Conservation (phyloP, 1,284 basidiomycete genomes). For the Ustilago sp. region DNA sequence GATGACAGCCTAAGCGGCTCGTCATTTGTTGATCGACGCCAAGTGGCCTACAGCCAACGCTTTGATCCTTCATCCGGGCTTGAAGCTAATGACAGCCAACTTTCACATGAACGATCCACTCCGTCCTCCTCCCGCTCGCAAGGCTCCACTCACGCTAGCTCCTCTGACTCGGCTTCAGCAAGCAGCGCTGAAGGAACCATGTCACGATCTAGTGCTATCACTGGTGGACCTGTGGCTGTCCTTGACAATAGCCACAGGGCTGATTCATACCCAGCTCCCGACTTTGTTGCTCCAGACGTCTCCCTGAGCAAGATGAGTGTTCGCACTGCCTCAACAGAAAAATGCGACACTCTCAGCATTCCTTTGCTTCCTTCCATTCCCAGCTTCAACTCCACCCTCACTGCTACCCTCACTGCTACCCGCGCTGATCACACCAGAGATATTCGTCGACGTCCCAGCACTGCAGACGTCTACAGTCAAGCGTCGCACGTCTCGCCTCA, state of each 20-base stretch:
- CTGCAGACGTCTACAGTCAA: constrained; percentile 46
- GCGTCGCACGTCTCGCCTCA: constrained; percentile 15
- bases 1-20: not conserved
- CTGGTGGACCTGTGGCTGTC: constrained; percentile 6
- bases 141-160: constrained; percentile 27
- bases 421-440: not conserved
- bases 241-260: not conserved
- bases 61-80: constrained; percentile 17
- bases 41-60: not conserved
- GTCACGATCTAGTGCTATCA: not conserved
- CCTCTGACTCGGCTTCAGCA: constrained; percentile 26
- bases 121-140: constrained; percentile 37
- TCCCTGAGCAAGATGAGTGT: not conserved
- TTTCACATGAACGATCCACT: constrained; percentile 37
- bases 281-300: not conserved
- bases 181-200: constrained; percentile 18
- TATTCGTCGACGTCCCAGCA: constrained; percentile 37
- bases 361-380: constrained; percentile 33
- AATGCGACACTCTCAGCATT: constrained; percentile 24
- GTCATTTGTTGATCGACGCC: not conserved
- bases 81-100: constrained; percentile 12
- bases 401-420: constrained; percentile 26
- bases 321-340: not conserved
- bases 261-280: not conserved
- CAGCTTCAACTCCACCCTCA: constrained; percentile 28